Conservation (phyloP, 2,329 filamentous ascomycete genomes). For the Cyphellophora europaea region DNA sequence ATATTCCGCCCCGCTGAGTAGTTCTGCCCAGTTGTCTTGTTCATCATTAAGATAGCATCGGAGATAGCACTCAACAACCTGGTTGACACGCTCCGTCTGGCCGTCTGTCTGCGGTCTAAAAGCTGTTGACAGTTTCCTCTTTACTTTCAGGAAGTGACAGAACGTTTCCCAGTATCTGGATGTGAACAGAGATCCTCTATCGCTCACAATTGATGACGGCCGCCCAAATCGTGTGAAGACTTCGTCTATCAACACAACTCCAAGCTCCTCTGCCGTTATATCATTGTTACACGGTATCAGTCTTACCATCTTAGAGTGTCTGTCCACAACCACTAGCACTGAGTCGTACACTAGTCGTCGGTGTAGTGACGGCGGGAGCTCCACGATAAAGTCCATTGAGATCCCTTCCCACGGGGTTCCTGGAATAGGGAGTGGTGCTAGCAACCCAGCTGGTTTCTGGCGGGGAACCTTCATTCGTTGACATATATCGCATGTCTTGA, state of each 20-base stretch:
- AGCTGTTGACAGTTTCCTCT: conserved; percentile 4
- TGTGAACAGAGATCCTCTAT: conserved; percentile 5
- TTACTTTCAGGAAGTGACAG: conserved; percentile 3
- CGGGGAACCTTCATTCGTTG: conserved; percentile 4
- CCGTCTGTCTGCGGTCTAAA: conserved; percentile 7
- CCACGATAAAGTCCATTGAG: conserved; percentile 6
- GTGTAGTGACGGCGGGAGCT: background rate
- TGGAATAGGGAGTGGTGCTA: background rate
- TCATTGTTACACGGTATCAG: conserved; percentile 4
- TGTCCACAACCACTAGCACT: conserved; percentile 7
- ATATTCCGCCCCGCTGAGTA: background rate
- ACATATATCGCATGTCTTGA: conserved; percentile 5
- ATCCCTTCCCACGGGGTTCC: conserved; percentile 3
- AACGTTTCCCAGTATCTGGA: conserved; percentile 4
- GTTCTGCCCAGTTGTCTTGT: conserved; percentile 4
- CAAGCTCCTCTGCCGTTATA: conserved; percentile 2
- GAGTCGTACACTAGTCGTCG: conserved; percentile 1
- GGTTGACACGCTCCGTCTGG: conserved; percentile 6
- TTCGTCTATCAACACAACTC: conserved; percentile 4
- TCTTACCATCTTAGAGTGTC: conserved; percentile 3
- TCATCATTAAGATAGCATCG: conserved; percentile 4
- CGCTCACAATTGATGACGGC: conserved; percentile 3
- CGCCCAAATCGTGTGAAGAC: conserved; percentile 5
- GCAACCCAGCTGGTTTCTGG: conserved; percentile 2
- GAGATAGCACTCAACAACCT: conserved; percentile 7